Percentiles rank a stretch among this genome's conserved stretches.
Conservation (phyloP, 371 early-diverging fungal species). For the Cokeromyces recurvatus region DNA sequence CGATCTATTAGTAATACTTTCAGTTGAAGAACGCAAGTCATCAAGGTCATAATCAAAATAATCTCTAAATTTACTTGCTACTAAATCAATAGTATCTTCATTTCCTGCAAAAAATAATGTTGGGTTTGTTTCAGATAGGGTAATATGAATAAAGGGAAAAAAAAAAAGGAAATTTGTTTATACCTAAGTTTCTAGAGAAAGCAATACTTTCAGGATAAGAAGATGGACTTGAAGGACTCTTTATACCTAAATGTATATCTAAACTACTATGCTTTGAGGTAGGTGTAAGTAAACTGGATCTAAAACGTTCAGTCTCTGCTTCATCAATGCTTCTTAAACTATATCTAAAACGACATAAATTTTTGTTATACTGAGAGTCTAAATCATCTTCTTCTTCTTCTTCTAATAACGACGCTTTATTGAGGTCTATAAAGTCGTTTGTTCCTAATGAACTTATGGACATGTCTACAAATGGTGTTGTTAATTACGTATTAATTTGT, state of each 20-base stretch:
- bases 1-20: too few relatives aligned
- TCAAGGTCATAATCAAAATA: not conserved
- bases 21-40: too few relatives aligned
- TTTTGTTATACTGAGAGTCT: not conserved
- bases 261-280: not conserved
- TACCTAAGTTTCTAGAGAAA: constrained; percentile 10
- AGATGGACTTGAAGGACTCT: not conserved
- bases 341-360: not conserved
- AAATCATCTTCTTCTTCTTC: not conserved
- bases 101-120: too few relatives aligned
- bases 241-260: not conserved
- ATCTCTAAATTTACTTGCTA: too few relatives aligned
- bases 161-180: too few relatives aligned
- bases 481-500: too few relatives aligned
- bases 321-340: constrained; percentile 15
- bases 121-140: too few relatives aligned
- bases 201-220: constrained; percentile 16
- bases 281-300: constrained; percentile 14
- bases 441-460: not conserved
- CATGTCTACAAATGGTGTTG: too few relatives aligned
- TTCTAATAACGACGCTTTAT: constrained; percentile 8
- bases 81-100: too few relatives aligned
- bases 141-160: too few relatives aligned
- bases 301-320: constrained; percentile 1
- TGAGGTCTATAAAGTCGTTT: constrained; percentile 13